A percentile compares a stretch with the other conserved stretches of the same genome.
Evolutionary conservation across 2,329 filamentous ascomycete species (phyloP).

Genomic region (Ophiocordyceps camponoti-saundersi): DNA sequence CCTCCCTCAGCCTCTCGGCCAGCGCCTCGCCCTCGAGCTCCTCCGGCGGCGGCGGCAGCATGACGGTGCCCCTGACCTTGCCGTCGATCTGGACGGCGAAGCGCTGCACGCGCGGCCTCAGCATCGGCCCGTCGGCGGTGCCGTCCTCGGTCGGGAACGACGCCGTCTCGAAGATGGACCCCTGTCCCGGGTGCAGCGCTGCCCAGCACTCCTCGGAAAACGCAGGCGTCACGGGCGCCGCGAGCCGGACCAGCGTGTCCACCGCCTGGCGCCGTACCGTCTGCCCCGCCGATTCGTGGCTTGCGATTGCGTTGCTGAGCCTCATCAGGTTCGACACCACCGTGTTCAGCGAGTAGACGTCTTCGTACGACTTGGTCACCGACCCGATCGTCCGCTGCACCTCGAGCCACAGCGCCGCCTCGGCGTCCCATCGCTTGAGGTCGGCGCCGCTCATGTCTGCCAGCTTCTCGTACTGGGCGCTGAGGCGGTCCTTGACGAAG

Average conservation of each 20-base stretch:
- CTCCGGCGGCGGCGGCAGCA: conserved; percentile 36
- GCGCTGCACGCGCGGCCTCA: conserved; percentile 30
- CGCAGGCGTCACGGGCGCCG: conserved; percentile 66
- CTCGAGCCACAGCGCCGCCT: conserved; percentile 40
- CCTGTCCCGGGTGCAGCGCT: conserved; percentile 24
- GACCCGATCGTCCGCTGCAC: conserved; percentile 51
- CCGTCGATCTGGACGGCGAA: conserved; percentile 68
- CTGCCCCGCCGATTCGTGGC: conserved; percentile 20
- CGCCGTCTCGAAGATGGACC: conserved; percentile 26
- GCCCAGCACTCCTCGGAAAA: conserved; percentile 72
- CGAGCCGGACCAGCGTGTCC: conserved; percentile 46
- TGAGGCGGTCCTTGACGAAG: conserved; percentile 18
- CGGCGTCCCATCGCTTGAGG: conserved; percentile 25
- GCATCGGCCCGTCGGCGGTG: conserved; percentile 26
- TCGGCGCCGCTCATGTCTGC: conserved; percentile 14
- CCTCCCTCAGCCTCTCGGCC: conserved; percentile 41
- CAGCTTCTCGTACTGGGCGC: conserved; percentile 12
- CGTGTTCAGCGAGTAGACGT: conserved; percentile 66
- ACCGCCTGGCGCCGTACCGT: conserved; percentile 30
- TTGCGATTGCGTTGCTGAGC: conserved; percentile 52
- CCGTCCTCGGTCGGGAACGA: conserved; percentile 43
- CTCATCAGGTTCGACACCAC: conserved; percentile 69
- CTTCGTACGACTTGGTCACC: conserved; percentile 51
- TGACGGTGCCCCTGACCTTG: conserved; percentile 52
- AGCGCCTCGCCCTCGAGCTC: conserved; percentile 26